phyloP scores from a whole-genome alignment of 805 yeast genomes.

The Pichia manshurica region DNA sequence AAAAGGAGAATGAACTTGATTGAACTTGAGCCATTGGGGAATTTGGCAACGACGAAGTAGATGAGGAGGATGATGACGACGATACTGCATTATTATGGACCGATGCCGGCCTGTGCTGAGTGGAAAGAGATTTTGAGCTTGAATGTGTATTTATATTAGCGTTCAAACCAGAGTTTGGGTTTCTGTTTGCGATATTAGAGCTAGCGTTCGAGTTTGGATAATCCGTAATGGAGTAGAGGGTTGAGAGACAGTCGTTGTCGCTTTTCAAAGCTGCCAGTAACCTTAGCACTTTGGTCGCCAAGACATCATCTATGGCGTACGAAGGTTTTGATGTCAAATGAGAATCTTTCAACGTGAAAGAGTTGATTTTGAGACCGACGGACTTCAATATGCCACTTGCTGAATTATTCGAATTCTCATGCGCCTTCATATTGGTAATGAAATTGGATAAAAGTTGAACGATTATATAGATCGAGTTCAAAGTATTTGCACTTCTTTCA shows the following conservation, averaged over 20 bases:
- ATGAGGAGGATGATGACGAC: background rate
- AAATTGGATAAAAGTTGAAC: constrained; percentile 20
- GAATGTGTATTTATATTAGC: constrained; percentile 1
- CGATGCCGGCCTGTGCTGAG: background rate
- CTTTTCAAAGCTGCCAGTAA: constrained; percentile 7
- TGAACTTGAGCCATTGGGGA: background rate
- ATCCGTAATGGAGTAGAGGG: constrained; percentile 6
- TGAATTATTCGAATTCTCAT: background rate
- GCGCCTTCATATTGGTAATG: constrained; percentile 2
- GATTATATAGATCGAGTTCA: constrained; percentile 10
- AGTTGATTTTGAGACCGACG: constrained; percentile 3
- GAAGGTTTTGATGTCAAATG: constrained; percentile 2
- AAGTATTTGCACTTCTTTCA: constrained; percentile 19
- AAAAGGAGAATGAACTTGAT: background rate
- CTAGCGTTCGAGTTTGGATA: background rate
- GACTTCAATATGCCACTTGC: background rate
- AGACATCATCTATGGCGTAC: background rate
- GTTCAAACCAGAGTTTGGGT: background rate
- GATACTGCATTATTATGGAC: background rate
- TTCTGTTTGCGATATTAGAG: background rate
- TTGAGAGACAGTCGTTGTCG: constrained; percentile 6
- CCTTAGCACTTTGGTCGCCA: constrained; percentile 2
- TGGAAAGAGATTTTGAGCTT: background rate
- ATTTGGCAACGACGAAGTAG: background rate
- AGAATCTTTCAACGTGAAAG: background rate